Percentiles rank a stretch among this genome's conserved stretches.
Evolutionary conservation across 169 alveolate genomes (phyloP).

Genomic region (Plasmodium cynomolgi): DNA sequence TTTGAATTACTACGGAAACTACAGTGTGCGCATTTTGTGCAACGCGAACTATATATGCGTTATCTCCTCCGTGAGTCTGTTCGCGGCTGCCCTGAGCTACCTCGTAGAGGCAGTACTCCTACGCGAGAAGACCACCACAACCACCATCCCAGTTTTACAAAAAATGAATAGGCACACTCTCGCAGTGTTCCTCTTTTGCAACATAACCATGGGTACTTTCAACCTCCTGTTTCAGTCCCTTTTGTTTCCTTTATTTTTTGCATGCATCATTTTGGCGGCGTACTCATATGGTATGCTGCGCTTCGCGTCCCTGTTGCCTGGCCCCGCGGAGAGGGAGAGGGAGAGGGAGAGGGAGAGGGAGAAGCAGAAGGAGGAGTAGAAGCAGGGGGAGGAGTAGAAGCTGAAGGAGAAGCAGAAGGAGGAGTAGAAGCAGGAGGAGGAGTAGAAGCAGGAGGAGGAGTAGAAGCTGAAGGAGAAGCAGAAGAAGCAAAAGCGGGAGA

Average conservation of each 20-base stretch:
- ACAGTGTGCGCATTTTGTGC: constrained; percentile 53
- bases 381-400: too few relatives aligned
- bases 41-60: constrained; percentile 60
- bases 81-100: constrained; percentile 19
- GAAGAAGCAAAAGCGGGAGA: too few relatives aligned
- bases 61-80: constrained; percentile 10
- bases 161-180: constrained; percentile 21
- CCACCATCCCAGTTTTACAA: constrained; percentile 6
- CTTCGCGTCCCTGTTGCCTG: constrained; percentile 18
- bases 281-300: constrained; percentile 9
- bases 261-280: background rate
- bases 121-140: constrained; percentile 7
- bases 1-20: constrained; percentile 10
- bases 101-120: constrained; percentile 2
- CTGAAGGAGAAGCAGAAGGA: background rate
- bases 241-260: constrained; percentile 39
- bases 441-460: background rate
- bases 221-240: constrained; percentile 43
- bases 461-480: background rate
- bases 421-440: too few relatives aligned
- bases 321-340: background rate
- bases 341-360: background rate
- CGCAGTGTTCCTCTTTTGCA: constrained; percentile 30
- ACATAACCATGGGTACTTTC: constrained; percentile 26
- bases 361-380: background rate